phyloP scores from a whole-genome alignment of 2,329 filamentous ascomycete genomes.

The Exutisphaerella laricina region DNA sequence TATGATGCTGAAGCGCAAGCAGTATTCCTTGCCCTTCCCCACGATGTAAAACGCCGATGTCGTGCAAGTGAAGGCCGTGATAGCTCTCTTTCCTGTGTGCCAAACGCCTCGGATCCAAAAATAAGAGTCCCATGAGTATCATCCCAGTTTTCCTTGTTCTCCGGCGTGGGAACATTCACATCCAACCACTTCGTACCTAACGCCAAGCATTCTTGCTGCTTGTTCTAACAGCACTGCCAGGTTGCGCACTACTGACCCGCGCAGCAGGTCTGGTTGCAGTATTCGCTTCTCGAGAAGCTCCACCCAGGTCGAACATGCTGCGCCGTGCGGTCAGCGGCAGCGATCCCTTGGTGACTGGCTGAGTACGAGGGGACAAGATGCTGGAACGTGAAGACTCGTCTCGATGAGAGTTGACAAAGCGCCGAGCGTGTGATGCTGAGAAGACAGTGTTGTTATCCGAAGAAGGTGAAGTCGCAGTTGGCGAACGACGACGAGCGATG shows the following conservation, averaged over 20 bases:
- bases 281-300: constrained; percentile 2
- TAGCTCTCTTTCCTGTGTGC: background rate
- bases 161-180: too few species aligned
- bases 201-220: constrained; percentile 3
- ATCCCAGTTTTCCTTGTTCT: too few species aligned
- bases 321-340: constrained; percentile 11
- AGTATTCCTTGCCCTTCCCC: background rate
- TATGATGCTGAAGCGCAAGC: background rate
- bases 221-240: constrained; percentile 7
- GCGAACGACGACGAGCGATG: constrained; percentile 52
- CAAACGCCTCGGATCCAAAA: background rate
- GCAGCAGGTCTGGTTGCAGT: background rate
- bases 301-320: constrained; percentile 19
- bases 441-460: constrained; percentile 53
- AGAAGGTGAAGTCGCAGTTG: constrained; percentile 47
- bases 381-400: constrained; percentile 41
- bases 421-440: constrained; percentile 59
- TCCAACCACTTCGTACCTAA: background rate
- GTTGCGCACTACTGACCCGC: constrained; percentile 8
- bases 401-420: constrained; percentile 60
- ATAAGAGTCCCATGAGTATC: background rate
- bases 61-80: background rate
- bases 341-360: constrained; percentile 51
- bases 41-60: background rate
- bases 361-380: constrained; percentile 56